Percentiles rank a stretch among this genome's conserved stretches.
Evolutionary conservation across 2,329 filamentous ascomycete species (phyloP).

Genomic region (Colletotrichum godetiae): DNA sequence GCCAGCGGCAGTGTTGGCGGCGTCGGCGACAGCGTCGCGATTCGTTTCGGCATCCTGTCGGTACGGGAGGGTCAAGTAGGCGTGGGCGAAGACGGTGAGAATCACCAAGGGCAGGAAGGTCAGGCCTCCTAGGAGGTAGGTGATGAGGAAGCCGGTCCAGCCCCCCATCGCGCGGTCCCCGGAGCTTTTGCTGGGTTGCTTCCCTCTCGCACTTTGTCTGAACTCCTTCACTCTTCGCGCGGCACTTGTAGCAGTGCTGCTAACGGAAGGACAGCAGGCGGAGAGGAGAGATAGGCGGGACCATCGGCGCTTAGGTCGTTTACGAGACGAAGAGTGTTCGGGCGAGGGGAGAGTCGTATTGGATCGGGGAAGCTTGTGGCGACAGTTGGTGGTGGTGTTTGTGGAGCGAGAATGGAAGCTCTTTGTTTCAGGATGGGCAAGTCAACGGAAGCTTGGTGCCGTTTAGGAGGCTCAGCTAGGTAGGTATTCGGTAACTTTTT

Average conservation of each 20-base stretch:
- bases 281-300: constrained; percentile 13
- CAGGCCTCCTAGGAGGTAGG: constrained; percentile 87
- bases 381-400: background rate
- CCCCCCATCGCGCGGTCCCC: constrained; percentile 55
- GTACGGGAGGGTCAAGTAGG: constrained; percentile 75
- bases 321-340: background rate
- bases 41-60: constrained; percentile 52
- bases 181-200: constrained; percentile 13
- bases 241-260: constrained; percentile 28
- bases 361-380: background rate
- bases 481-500: background rate
- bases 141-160: constrained; percentile 71
- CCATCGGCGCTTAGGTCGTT: constrained; percentile 27
- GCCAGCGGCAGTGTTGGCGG: constrained; percentile 46
- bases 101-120: constrained; percentile 86
- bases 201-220: background rate
- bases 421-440: constrained; percentile 13
- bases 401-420: background rate
- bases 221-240: constrained; percentile 7
- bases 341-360: background rate
- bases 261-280: constrained; percentile 16
- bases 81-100: constrained; percentile 69
- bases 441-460: background rate
- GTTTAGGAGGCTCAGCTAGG: background rate
- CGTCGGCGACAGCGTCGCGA: constrained; percentile 47